phyloP scores from a whole-genome alignment of 805 yeast species.

The Wickerhamiella lipophila region DNA sequence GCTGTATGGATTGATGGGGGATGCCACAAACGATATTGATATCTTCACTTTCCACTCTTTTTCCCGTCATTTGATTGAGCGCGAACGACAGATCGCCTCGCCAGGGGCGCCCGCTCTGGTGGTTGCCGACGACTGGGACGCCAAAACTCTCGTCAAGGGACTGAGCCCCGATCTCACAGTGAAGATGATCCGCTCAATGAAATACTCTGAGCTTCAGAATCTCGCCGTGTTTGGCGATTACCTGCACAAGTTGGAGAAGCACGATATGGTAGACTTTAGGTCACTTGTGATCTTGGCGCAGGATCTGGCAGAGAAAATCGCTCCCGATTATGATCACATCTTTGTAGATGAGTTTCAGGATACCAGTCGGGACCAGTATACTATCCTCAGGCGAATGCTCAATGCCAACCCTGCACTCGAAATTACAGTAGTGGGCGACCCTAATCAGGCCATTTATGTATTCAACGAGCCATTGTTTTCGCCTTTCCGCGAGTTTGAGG shows the following conservation, averaged over 20 bases:
- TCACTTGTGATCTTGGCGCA: constrained; percentile 54
- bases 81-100: not conserved
- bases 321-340: constrained; percentile 49
- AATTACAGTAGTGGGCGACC: constrained; percentile 81
- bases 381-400: constrained; percentile 42
- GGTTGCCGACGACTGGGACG: constrained; percentile 44
- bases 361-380: constrained; percentile 65
- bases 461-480: constrained; percentile 65
- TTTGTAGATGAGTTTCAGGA: constrained; percentile 94
- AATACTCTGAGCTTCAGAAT: not conserved
- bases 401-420: constrained; percentile 22
- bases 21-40: constrained; percentile 29
- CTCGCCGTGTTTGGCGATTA: constrained; percentile 35
- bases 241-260: constrained; percentile 34
- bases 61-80: constrained; percentile 43
- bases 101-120: not conserved
- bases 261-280: constrained; percentile 62
- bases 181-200: not conserved
- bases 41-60: constrained; percentile 89
- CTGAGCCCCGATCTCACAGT: constrained; percentile 19
- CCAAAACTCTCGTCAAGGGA: constrained; percentile 35
- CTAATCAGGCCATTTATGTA: constrained; percentile 88
- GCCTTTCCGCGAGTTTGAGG: constrained; percentile 37
- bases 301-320: constrained; percentile 37
- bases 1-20: not conserved